Evolutionary conservation across 371 early-diverging fungal genomes (phyloP).

Genomic region (Mortierella sp.): DNA sequence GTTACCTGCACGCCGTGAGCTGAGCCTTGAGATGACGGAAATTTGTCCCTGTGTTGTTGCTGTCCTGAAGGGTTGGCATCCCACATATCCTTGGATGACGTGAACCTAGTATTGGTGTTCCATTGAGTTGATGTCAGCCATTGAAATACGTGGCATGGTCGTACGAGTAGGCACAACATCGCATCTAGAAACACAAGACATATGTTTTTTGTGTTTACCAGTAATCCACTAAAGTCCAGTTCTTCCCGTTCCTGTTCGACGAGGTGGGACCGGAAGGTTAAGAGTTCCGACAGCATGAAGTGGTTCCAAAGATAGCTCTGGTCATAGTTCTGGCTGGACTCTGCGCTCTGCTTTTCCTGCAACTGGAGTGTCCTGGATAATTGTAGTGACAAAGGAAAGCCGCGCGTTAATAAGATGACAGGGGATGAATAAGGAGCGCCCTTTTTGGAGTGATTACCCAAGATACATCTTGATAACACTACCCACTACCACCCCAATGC

Average conservation of each 20-base stretch:
- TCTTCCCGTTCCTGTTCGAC: constrained; percentile 69
- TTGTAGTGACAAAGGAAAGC: background rate
- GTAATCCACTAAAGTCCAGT: constrained; percentile 79
- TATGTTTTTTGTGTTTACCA: constrained; percentile 61
- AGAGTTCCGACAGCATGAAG: constrained; percentile 81
- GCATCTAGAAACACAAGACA: too few species aligned
- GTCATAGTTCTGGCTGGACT: constrained; percentile 65
- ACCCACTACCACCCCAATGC: background rate
- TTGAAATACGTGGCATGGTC: too few species aligned
- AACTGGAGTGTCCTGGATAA: constrained; percentile 19
- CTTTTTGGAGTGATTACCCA: background rate
- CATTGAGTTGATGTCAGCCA: background rate
- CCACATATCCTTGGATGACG: constrained; percentile 79
- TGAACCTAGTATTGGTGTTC: constrained; percentile 57
- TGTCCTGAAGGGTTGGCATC: constrained; percentile 61
- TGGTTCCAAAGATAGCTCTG: constrained; percentile 92
- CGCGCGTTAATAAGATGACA: background rate
- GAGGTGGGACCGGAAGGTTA: constrained; percentile 82
- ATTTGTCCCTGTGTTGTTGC: constrained; percentile 67
- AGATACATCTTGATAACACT: background rate
- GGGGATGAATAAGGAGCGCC: background rate
- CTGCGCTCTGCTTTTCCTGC: constrained; percentile 15
- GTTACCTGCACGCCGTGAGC: constrained; percentile 91
- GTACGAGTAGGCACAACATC: too few species aligned
- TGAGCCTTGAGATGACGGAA: constrained; percentile 91